Percentiles rank a stretch among this genome's conserved stretches.
Conservation (phyloP, 2,329 filamentous ascomycete species). For the Dissoconium aciculare region DNA sequence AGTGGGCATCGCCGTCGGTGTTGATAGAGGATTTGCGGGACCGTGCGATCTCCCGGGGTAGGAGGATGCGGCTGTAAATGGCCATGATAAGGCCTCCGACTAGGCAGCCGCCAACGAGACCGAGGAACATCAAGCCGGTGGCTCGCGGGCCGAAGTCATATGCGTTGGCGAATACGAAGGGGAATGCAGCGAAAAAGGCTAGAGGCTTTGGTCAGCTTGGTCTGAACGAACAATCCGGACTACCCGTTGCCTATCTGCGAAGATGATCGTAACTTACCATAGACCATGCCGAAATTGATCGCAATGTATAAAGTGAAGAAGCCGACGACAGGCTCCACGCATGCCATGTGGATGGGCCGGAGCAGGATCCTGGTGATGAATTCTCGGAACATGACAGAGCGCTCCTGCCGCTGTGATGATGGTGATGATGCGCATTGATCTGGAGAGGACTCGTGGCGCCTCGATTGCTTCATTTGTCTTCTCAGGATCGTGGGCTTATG, state of each 20-base stretch:
- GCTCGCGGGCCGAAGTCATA: conserved; percentile 50
- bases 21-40: conserved; percentile 1
- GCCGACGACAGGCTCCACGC: conserved; percentile 21
- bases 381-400: conserved; percentile 13
- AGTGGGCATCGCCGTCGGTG: too few species aligned
- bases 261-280: too few species aligned
- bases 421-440: too few species aligned
- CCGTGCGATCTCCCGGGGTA: conserved; percentile 1
- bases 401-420: conserved; percentile 3
- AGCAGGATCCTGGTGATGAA: conserved; percentile 15
- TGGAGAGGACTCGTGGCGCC: conserved; percentile 11
- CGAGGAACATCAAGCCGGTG: conserved; percentile 13
- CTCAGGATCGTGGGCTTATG: conserved; percentile 35
- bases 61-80: conserved; percentile 12
- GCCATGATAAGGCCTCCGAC: conserved; percentile 7
- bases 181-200: conserved; percentile 15
- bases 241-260: too few species aligned
- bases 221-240: too few species aligned
- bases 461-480: conserved; percentile 17
- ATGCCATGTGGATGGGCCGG: conserved; percentile 18
- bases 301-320: conserved; percentile 13
- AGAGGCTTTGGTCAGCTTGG: too few species aligned
- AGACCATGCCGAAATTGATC: conserved; percentile 12
- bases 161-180: conserved; percentile 42
- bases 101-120: conserved; percentile 10